A percentile compares a stretch with the other conserved stretches of the same genome.
Conservation (phyloP, 768 basidiomycete genomes). For the Pseudohyphozyma bogoriensis region DNA sequence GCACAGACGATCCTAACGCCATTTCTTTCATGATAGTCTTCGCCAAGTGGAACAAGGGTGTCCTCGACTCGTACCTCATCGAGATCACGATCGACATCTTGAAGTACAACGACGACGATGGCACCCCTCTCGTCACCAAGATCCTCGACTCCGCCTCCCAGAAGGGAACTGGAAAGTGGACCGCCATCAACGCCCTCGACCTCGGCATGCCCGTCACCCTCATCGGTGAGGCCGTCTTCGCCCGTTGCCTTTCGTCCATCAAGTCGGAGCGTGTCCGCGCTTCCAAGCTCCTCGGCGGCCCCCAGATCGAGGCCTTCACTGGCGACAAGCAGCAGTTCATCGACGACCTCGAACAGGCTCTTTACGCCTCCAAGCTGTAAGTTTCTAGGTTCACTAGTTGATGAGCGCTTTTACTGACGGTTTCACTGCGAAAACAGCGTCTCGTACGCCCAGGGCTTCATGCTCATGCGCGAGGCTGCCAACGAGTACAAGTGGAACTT, state of each 20-base stretch:
- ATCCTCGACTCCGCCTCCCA: constrained; percentile 95
- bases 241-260: constrained; percentile 92
- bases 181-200: constrained; percentile 90
- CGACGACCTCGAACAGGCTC: constrained; percentile 95
- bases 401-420: not conserved
- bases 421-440: constrained; percentile 41
- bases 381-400: not conserved
- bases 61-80: constrained; percentile 98
- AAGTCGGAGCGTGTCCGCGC: constrained; percentile 92
- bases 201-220: constrained; percentile 74
- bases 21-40: constrained; percentile 54
- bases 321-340: constrained; percentile 99
- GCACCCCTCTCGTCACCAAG: constrained; percentile 78
- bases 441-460: constrained; percentile 98
- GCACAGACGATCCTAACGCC: too few species aligned
- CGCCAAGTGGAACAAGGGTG: constrained; percentile 90
- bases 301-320: constrained; percentile 83
- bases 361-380: constrained; percentile 92
- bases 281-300: constrained; percentile 79
- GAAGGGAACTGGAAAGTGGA: constrained; percentile 99
- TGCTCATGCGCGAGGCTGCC: constrained; percentile 97
- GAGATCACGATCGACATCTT: constrained; percentile 94
- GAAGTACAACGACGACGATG: constrained; percentile 92
- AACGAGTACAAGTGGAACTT: constrained; percentile 82
- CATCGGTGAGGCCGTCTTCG: constrained; percentile 98